phyloP scores from a whole-genome alignment of 225 moss, liverwort and hornwort genomes.

The Polytrichum formosum region DNA sequence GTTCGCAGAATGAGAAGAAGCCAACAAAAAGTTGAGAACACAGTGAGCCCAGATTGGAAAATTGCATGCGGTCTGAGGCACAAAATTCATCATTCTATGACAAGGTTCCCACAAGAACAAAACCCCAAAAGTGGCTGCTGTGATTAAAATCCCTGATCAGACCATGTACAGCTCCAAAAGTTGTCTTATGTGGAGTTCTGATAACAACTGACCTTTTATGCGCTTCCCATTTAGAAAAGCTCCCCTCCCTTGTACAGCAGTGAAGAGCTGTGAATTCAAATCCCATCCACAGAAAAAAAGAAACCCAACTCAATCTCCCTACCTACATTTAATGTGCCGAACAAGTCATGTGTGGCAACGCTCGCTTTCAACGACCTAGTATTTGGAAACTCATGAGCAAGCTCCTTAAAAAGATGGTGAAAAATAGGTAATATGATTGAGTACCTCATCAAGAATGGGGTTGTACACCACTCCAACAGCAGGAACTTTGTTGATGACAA shows the following conservation, averaged over 20 bases:
- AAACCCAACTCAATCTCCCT: conserved; percentile 15
- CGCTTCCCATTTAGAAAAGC: conserved; percentile 79
- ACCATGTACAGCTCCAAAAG: background rate
- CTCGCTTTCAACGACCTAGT: background rate
- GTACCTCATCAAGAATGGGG: conserved; percentile 81
- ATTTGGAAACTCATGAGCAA: background rate
- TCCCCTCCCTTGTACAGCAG: conserved; percentile 73
- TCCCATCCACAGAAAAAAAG: conserved; percentile 7
- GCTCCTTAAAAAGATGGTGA: background rate
- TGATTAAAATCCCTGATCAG: background rate
- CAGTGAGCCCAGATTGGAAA: background rate
- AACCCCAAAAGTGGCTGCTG: too few species aligned
- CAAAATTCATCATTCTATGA: too few species aligned
- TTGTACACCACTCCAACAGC: conserved; percentile 87
- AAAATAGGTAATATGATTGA: background rate
- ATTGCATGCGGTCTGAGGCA: too few species aligned
- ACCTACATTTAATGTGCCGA: background rate
- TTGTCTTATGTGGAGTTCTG: background rate
- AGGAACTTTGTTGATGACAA: conserved; percentile 68
- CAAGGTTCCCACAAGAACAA: too few species aligned
- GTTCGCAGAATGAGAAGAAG: too few species aligned
- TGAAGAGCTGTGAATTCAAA: conserved; percentile 61
- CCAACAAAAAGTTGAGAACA: too few species aligned
- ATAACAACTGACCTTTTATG: too few species aligned
- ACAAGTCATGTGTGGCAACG: background rate